These are phyloP conservation scores for Sarcomyxa edulis DNA, from an alignment of 768 basidiomycete species.

Conservation along the genomic window DNA sequence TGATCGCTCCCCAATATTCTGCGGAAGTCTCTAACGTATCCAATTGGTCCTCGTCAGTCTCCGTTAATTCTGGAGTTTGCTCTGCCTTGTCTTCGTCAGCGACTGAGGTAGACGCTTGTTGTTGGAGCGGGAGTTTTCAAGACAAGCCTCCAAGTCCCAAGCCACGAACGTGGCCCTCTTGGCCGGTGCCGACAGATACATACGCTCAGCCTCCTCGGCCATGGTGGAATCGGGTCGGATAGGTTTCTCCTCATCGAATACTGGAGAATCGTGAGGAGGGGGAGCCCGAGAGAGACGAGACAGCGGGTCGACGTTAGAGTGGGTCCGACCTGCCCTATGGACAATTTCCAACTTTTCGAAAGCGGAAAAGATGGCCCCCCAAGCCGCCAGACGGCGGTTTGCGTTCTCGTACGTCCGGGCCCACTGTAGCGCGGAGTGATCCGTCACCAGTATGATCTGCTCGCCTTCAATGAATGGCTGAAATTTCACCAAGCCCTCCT, in stretches of 20 bases:
- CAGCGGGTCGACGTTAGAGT: no score
- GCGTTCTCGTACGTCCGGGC: slow-evolving; percentile 17
- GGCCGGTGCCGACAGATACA: not conserved
- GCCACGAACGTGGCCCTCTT: slow-evolving; percentile 4
- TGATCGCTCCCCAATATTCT: no score
- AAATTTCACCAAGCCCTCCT: no score
- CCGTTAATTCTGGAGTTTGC: no score
- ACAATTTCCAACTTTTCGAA: slow-evolving; percentile 23
- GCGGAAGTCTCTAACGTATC: no score
- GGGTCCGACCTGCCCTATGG: slow-evolving; percentile 23
- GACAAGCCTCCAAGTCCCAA: slow-evolving; percentile 6
- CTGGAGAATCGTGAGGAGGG: not conserved
- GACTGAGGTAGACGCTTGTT: no score
- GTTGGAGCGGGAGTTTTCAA: not conserved
- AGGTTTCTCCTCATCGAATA: not conserved
- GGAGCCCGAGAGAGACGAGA: slow-evolving; percentile 18
- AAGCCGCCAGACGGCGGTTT: slow-evolving; percentile 19
- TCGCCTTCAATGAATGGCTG: no score
- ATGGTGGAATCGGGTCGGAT: not conserved
- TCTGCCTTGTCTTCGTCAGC: no score
- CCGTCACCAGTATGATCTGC: slow-evolving; percentile 16
- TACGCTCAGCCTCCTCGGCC: not conserved
- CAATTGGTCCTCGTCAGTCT: no score
- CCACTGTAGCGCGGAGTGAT: no score
- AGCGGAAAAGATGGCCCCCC: slow-evolving; percentile 24